Evolutionary conservation across 306 rosid species (phyloP).

Genomic region (Phaseolus lunatus): DNA sequence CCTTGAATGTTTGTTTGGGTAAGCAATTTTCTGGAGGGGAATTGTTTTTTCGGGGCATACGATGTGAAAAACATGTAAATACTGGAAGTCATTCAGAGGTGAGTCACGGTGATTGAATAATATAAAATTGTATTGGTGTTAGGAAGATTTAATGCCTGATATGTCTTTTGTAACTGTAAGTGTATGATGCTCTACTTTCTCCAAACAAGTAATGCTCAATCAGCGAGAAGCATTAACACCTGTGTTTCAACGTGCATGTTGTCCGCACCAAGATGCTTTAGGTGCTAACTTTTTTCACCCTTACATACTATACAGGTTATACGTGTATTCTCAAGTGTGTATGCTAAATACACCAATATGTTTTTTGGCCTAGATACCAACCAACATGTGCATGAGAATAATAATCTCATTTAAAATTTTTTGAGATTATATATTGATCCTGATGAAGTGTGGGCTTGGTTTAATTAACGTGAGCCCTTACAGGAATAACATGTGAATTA

Average conservation of each 20-base stretch:
- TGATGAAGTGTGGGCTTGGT: conserved; percentile 13
- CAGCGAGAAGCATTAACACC: conserved; percentile 2
- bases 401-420: background rate
- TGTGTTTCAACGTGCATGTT: background rate
- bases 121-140: conserved; percentile 29
- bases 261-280: background rate
- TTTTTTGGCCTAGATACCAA: conserved; percentile 12
- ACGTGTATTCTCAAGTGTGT: background rate
- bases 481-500: conserved; percentile 7
- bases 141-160: conserved; percentile 29
- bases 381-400: conserved; percentile 4
- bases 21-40: conserved; percentile 71
- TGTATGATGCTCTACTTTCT: background rate
- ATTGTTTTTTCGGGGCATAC: conserved; percentile 61
- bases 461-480: conserved; percentile 12
- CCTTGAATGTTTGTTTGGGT: conserved; percentile 69
- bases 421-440: conserved; percentile 25
- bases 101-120: conserved; percentile 35
- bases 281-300: too few relatives aligned
- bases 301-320: conserved; percentile 3
- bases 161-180: background rate
- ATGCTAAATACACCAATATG: background rate
- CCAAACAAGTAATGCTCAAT: conserved; percentile 10
- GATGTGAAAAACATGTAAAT: conserved; percentile 70
- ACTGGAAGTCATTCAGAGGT: conserved; percentile 60